phyloP scores from a whole-genome alignment of 805 yeast species.

The Wickerhamomyces hampshirensis region DNA sequence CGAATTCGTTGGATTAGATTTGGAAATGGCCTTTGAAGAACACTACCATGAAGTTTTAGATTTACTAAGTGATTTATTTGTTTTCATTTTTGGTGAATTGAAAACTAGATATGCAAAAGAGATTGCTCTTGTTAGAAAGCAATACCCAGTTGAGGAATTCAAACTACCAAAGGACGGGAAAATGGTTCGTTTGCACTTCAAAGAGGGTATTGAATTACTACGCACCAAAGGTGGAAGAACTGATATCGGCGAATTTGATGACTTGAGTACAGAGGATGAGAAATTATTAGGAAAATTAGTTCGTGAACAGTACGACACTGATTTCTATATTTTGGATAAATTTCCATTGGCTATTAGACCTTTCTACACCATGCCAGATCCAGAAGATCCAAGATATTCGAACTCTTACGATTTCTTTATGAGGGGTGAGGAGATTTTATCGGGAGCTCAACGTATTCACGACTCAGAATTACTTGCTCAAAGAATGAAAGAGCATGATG shows the following conservation, averaged over 20 bases:
- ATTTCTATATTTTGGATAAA: constrained; percentile 95
- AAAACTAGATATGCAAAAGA: constrained; percentile 75
- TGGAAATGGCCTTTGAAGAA: constrained; percentile 98
- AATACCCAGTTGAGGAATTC: constrained; percentile 97
- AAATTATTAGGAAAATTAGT: constrained; percentile 87
- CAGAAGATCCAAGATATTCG: constrained; percentile 86
- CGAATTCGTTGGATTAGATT: constrained; percentile 94
- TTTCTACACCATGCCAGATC: constrained; percentile 98
- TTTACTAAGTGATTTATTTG: constrained; percentile 63
- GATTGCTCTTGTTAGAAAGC: constrained; percentile 85
- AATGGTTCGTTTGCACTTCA: constrained; percentile 85
- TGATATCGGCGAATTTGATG: constrained; percentile 75
- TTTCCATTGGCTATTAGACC: constrained; percentile 97
- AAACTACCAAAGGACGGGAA: constrained; percentile 89
- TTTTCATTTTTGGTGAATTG: constrained; percentile 83
- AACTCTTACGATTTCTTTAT: constrained; percentile 99
- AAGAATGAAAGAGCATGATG: constrained; percentile 79
- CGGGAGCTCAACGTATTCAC: constrained; percentile 99
- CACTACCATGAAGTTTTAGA: constrained; percentile 91
- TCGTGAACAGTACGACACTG: constrained; percentile 92
- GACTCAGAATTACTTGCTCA: constrained; percentile 78
- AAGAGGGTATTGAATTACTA: constrained; percentile 85
- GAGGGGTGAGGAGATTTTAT: constrained; percentile 98
- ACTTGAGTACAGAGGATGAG: constrained; percentile 91
- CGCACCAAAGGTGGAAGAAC: constrained; percentile 82